phyloP scores from a whole-genome alignment of 148 eudicot genomes.

The Camellia granthamiana region DNA sequence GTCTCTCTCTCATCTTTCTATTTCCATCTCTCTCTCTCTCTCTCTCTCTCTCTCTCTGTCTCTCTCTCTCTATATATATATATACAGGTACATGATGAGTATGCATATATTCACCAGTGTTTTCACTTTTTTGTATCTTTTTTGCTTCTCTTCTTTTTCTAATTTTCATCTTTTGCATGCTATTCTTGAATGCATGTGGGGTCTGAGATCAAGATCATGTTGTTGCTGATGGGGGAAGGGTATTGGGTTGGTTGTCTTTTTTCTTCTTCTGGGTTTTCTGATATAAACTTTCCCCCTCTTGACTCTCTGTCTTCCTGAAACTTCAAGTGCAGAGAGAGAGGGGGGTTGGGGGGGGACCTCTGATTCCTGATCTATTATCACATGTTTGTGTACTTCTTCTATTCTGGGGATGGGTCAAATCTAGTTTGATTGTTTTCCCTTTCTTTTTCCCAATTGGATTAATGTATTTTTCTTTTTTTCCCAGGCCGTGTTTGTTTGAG shows the following conservation, averaged over 20 bases:
- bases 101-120: no score
- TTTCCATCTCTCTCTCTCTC: not conserved
- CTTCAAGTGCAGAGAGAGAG: not conserved
- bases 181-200: conserved; percentile 33
- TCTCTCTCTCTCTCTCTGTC: conserved; percentile 9
- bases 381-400: not conserved
- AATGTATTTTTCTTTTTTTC: not conserved
- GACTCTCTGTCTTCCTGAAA: not conserved
- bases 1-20: conserved; percentile 14
- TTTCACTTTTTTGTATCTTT: not conserved
- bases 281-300: not conserved
- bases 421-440: not conserved
- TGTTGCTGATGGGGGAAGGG: not conserved
- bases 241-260: not conserved
- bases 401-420: not conserved
- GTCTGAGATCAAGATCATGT: conserved; percentile 26
- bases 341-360: not conserved
- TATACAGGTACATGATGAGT: not conserved
- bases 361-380: not conserved
- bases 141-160: not conserved
- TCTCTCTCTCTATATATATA: not conserved
- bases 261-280: not conserved
- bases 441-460: not conserved
- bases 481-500: not conserved
- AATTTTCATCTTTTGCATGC: not conserved